These are phyloP conservation scores for Starmerella tilneyi DNA, from an alignment of 805 yeast genomes.

Conservation along the genomic window DNA sequence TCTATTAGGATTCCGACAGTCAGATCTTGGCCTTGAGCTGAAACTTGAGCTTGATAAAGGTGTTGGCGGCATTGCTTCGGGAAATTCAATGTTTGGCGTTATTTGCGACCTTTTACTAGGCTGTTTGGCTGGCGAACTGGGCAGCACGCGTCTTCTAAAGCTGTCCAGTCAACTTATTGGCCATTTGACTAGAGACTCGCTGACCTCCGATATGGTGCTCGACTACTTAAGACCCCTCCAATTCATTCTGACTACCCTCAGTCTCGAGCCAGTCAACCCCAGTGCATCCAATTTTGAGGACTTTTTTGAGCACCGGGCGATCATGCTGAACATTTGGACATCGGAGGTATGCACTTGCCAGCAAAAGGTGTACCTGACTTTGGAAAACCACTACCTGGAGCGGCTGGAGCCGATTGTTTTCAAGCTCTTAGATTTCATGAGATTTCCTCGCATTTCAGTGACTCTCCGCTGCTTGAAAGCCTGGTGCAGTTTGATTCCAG, in stretches of 20 bases:
- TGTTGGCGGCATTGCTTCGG: conserved; percentile 45
- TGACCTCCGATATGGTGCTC: conserved; percentile 45
- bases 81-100: conserved; percentile 46
- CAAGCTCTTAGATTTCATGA: conserved; percentile 30
- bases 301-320: conserved; percentile 52
- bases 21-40: conserved; percentile 36
- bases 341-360: conserved; percentile 59
- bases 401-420: conserved; percentile 33
- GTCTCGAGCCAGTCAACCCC: conserved; percentile 27
- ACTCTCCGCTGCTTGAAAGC: conserved; percentile 57
- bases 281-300: conserved; percentile 23
- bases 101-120: conserved; percentile 44
- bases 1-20: conserved; percentile 60
- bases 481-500: conserved; percentile 74
- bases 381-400: conserved; percentile 44
- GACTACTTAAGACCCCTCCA: conserved; percentile 42
- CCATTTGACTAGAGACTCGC: conserved; percentile 47
- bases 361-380: conserved; percentile 39
- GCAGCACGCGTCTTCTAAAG: conserved; percentile 37
- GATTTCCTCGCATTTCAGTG: conserved; percentile 41
- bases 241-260: conserved; percentile 44
- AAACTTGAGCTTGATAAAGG: conserved; percentile 37
- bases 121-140: conserved; percentile 34
- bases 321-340: conserved; percentile 54
- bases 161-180: conserved; percentile 46